These are phyloP conservation scores for Rauvolfia tetraphylla DNA, from an alignment of 257 asterid species.

Conservation along the genomic window DNA sequence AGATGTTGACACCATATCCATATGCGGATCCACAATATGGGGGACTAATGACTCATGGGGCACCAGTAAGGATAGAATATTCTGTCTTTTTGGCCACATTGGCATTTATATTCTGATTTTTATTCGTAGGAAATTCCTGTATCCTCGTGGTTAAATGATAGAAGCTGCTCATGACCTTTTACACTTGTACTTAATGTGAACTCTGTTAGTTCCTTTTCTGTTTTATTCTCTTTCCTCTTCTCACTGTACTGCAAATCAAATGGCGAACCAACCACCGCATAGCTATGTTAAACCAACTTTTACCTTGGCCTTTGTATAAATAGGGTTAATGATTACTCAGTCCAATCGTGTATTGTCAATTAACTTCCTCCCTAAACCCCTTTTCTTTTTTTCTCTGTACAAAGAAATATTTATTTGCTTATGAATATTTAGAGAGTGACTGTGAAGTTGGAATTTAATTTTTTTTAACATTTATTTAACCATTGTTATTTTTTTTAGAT, in stretches of 20 bases:
- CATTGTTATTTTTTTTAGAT: not conserved
- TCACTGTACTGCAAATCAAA: not conserved
- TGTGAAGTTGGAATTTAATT: no score
- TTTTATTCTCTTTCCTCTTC: not conserved
- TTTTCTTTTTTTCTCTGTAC: no score
- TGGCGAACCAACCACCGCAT: not conserved
- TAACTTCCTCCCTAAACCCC: not conserved
- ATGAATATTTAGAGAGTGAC: not conserved
- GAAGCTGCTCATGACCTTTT: not conserved
- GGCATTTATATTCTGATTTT: not conserved
- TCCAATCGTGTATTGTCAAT: not conserved
- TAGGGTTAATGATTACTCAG: not conserved
- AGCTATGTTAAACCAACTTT: not conserved
- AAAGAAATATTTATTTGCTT: not conserved
- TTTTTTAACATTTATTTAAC: no score
- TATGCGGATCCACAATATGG: conserved; percentile 64
- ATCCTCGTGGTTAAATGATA: not conserved
- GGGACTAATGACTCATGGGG: conserved; percentile 60
- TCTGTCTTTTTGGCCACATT: conserved; percentile 5
- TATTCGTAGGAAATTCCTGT: not conserved
- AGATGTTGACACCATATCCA: conserved; percentile 72
- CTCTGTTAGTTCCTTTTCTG: not conserved
- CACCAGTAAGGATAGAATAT: conserved; percentile 48
- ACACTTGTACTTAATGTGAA: not conserved
- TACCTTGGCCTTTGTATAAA: not conserved